Evolutionary conservation across 2,329 filamentous ascomycete genomes (phyloP).

Genomic region (Diplodia sapinea): DNA sequence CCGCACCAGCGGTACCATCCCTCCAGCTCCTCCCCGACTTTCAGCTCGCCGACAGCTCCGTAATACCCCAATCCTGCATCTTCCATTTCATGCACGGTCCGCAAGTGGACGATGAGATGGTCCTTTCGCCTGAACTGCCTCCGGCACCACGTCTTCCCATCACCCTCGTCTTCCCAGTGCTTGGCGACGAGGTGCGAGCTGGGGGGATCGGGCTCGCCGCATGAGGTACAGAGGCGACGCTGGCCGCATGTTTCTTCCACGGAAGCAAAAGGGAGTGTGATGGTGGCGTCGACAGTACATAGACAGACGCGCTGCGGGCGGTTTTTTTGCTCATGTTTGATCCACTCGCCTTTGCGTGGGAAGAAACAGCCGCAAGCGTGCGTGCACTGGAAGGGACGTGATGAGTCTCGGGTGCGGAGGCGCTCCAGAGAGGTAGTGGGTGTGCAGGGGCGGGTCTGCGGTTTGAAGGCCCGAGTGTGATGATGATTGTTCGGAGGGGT

Average conservation of each 20-base stretch:
- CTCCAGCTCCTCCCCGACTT: not conserved
- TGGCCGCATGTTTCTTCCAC: not conserved
- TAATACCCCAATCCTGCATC: not conserved
- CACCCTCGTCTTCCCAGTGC: not conserved
- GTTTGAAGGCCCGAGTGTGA: not conserved
- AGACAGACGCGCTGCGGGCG: constrained; percentile 9
- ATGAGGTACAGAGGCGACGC: not conserved
- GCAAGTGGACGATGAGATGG: not conserved
- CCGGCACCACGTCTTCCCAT: not conserved
- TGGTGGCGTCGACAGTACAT: not conserved
- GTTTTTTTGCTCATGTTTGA: constrained; percentile 22
- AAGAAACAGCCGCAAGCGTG: not conserved
- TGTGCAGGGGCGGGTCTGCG: not conserved
- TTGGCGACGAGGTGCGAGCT: not conserved
- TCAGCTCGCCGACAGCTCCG: not conserved
- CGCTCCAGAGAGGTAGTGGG: not conserved
- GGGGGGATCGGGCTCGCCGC: not conserved
- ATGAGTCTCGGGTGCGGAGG: not conserved
- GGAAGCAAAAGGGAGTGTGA: not conserved
- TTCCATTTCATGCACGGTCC: not conserved
- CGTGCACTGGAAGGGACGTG: constrained; percentile 13
- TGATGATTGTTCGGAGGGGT: not conserved
- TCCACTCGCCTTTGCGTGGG: constrained; percentile 17
- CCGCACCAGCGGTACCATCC: constrained; percentile 15
- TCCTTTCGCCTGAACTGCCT: constrained; percentile 13